These are phyloP conservation scores for Ogataea kodamae DNA, from an alignment of 805 yeast species.

Conservation along the genomic window DNA sequence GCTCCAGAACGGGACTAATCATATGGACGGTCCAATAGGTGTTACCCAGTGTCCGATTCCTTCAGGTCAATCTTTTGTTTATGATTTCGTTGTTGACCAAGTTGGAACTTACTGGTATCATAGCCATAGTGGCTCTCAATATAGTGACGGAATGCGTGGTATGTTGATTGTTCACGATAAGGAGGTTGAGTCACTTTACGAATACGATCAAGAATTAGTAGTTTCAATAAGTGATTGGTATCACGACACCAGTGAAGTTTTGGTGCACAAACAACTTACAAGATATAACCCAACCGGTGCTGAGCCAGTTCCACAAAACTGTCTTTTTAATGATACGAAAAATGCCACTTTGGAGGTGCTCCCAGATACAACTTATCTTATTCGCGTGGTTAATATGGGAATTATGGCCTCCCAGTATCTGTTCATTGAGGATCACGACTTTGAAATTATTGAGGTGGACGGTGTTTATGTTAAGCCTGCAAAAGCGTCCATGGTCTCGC, in stretches of 20 bases:
- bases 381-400: slow-evolving; percentile 65
- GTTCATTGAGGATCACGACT: slow-evolving; percentile 65
- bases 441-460: slow-evolving; percentile 71
- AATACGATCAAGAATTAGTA: slow-evolving; percentile 59
- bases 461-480: slow-evolving; percentile 65
- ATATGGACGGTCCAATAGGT: slow-evolving; percentile 79
- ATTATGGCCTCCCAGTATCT: slow-evolving; percentile 72
- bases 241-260: slow-evolving; percentile 47
- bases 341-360: slow-evolving; percentile 54
- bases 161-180: slow-evolving; percentile 61
- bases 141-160: slow-evolving; percentile 75
- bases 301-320: slow-evolving; percentile 72
- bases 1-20: slow-evolving; percentile 56
- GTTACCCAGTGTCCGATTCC: slow-evolving; percentile 79
- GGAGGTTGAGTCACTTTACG: slow-evolving; percentile 43
- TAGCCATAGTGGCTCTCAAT: slow-evolving; percentile 73
- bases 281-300: slow-evolving; percentile 82
- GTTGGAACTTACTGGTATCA: slow-evolving; percentile 85
- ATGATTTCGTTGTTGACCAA: slow-evolving; percentile 71
- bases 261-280: slow-evolving; percentile 48
- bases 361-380: slow-evolving; percentile 57
- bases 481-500: slow-evolving; percentile 50
- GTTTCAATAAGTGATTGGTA: slow-evolving; percentile 63
- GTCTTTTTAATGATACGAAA: slow-evolving; percentile 61
- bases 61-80: slow-evolving; percentile 61